Evolutionary conservation across 2,329 filamentous ascomycete species (phyloP).

Genomic region (Samsoniella hepiali): DNA sequence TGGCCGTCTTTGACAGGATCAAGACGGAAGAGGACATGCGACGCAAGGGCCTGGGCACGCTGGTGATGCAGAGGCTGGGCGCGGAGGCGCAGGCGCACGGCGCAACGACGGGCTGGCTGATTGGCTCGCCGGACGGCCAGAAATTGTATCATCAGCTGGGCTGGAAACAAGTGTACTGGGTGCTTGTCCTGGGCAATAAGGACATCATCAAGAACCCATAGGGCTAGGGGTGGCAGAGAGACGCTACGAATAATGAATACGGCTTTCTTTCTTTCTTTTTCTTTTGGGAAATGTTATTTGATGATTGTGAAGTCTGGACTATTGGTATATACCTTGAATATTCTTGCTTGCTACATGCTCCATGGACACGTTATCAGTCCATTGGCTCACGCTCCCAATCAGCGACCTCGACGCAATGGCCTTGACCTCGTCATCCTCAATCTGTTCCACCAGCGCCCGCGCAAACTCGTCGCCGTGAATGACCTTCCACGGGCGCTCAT

Average conservation of each 20-base stretch:
- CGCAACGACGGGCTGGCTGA: constrained; percentile 12
- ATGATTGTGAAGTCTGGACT: background rate
- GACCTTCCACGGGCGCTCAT: constrained; percentile 9
- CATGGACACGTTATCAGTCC: constrained; percentile 8
- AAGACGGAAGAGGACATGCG: constrained; percentile 15
- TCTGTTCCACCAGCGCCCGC: background rate
- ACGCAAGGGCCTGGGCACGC: constrained; percentile 1
- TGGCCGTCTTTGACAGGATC: constrained; percentile 16
- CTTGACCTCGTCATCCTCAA: background rate
- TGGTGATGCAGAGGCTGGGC: constrained; percentile 8
- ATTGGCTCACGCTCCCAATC: constrained; percentile 10
- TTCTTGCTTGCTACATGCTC: background rate
- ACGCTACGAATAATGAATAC: background rate
- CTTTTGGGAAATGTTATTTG: too few relatives aligned
- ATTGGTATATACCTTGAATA: background rate
- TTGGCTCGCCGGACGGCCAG: constrained; percentile 7
- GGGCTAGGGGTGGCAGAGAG: background rate
- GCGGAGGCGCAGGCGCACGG: constrained; percentile 2
- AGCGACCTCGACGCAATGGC: background rate
- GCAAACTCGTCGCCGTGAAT: constrained; percentile 12
- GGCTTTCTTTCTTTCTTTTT: background rate
- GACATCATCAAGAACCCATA: background rate
- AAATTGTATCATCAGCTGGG: constrained; percentile 15
- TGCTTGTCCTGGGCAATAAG: constrained; percentile 6
- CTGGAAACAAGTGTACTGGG: constrained; percentile 21